Evolutionary conservation across 495 filamentous ascomycete genomes (phyloP).

Genomic region (Penicillium lagena): DNA sequence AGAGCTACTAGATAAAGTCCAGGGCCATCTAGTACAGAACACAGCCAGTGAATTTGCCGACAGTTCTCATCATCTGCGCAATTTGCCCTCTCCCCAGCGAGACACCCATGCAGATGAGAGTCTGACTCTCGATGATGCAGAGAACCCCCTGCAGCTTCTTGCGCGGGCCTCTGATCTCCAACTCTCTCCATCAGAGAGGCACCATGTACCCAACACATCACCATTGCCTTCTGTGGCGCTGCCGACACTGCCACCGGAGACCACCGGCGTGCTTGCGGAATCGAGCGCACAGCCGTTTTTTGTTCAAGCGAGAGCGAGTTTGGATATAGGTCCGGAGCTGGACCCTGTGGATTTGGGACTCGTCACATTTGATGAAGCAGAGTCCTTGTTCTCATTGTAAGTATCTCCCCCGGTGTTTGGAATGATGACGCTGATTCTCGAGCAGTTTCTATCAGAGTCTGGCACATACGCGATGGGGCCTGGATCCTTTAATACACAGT

Average conservation of each 20-base stretch:
- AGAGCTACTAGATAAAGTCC: conserved; percentile 44
- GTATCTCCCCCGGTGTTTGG: conserved; percentile 7
- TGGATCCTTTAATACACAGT: conserved; percentile 60
- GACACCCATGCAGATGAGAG: conserved; percentile 35
- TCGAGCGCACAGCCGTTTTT: conserved; percentile 48
- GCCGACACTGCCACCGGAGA: conserved; percentile 2
- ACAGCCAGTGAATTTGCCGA: conserved; percentile 17
- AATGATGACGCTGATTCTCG: not conserved
- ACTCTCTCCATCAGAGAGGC: conserved; percentile 37
- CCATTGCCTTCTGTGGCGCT: conserved; percentile 8
- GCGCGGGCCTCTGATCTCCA: conserved; percentile 65
- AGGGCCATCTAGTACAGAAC: conserved; percentile 27
- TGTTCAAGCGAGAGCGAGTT: conserved; percentile 49
- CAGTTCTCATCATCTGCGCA: conserved; percentile 18
- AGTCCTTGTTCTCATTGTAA: conserved; percentile 58
- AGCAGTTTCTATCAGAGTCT: conserved; percentile 62
- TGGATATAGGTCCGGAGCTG: conserved; percentile 54
- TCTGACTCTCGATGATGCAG: conserved; percentile 62
- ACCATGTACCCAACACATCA: conserved; percentile 7
- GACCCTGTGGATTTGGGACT: conserved; percentile 65
- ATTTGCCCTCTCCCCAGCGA: conserved; percentile 15
- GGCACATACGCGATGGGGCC: conserved; percentile 68
- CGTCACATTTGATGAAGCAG: conserved; percentile 54
- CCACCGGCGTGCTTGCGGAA: not conserved
- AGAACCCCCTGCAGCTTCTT: conserved; percentile 66